Evolutionary conservation across 2,329 filamentous ascomycete species (phyloP), one percentile per base, ranked within the genome.

Genomic region (Pezicula radicicola): DNA sequence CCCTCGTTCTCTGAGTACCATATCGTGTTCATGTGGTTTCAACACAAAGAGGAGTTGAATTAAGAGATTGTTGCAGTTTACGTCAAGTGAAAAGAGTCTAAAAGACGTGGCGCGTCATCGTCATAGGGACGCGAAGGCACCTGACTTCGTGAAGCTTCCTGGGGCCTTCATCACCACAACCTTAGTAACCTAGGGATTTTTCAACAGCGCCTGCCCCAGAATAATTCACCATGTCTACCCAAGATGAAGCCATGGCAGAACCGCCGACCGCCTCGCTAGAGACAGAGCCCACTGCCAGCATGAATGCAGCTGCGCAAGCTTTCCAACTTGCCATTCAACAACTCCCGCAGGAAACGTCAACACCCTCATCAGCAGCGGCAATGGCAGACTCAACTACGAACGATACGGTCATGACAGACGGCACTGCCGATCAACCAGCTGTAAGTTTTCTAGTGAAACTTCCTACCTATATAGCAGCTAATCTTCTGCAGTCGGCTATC

Each of bases 381-480:
- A 44, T 43, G 6, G 28, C 18, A 30, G 39, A 58, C 15, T 47
- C 40, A 25, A 45, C 42, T 19, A 58, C 52, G 52, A 63, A 33
- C 12, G 30, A 66, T 49, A 49, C 63, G 19, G 54, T 62, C 13
- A 66, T 67, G 64, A 59, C 55, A 36, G 62, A 66, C 44, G 50
- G 46, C 9, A 60, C 55, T 28, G 56, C 58, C 25, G 60, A 60
- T 35, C 49, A 54, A 46, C 53, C 60, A 48, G 56, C 57, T 49
- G 63, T 62, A 51, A 53, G 56, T 52, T 36, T 44, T 36, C 18
- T 27, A 40, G 4, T 42, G 12, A 3, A 47, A 10, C 25, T 18
- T 12, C 12, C 12, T 36, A 19, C 4, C 21, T 5, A 33, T 16
- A 40, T 42, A 27, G 12, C 42, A 43, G 36, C 55, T 62, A 21